phyloP scores from a whole-genome alignment of 192 early-diverging fungal species.

The Podila horticola region DNA sequence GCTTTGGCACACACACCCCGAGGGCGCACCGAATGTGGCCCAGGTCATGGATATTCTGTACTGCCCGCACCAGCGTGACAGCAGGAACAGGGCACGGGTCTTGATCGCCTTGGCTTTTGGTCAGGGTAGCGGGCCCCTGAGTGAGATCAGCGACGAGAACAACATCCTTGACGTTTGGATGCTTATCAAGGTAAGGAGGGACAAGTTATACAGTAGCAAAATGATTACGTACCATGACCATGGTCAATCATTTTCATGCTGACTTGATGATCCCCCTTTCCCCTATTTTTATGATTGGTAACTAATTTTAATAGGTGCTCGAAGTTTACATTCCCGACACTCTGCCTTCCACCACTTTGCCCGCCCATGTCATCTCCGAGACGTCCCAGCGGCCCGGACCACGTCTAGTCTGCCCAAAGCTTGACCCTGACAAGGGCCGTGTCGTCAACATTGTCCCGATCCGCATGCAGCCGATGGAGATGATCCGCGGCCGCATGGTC shows the following conservation, averaged over 20 bases:
- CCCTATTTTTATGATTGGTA: background rate
- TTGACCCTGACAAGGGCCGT: constrained; percentile 7
- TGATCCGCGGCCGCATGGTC: constrained; percentile 13
- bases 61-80: constrained; percentile 6
- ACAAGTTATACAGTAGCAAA: background rate
- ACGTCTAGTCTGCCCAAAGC: background rate
- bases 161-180: constrained; percentile 23
- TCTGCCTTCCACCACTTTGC: background rate
- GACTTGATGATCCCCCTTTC: background rate
- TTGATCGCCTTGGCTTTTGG: constrained; percentile 39
- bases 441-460: constrained; percentile 18
- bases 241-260: background rate
- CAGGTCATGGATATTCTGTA: constrained; percentile 34
- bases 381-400: background rate
- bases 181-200: constrained; percentile 6
- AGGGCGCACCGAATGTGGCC: background rate
- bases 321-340: constrained; percentile 18
- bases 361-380: background rate
- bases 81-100: constrained; percentile 11
- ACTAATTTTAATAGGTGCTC: constrained; percentile 15
- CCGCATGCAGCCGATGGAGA: background rate
- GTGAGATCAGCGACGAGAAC: constrained; percentile 5
- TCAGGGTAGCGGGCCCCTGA: background rate
- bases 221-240: background rate
- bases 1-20: constrained; percentile 1